A percentile compares a stretch with the other conserved stretches of the same genome.
Evolutionary conservation across 306 rosid genomes (phyloP).

Genomic region (Acmispon strigosus): DNA sequence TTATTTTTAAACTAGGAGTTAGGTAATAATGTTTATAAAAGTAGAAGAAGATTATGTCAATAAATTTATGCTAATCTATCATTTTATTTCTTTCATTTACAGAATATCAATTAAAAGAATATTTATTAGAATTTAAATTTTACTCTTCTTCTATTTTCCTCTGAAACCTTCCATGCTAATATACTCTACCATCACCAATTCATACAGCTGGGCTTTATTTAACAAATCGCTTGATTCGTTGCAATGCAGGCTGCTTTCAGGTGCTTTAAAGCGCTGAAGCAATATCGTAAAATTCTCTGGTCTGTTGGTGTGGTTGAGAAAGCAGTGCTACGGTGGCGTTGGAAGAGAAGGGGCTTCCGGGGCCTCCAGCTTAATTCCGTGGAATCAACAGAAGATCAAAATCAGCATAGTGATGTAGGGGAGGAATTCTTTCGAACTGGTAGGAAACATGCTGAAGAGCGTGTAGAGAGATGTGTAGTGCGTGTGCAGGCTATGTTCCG

Average conservation of each 20-base stretch:
- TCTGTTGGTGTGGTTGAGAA: conserved; percentile 89
- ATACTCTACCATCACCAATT: not conserved
- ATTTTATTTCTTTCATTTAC: too few relatives aligned
- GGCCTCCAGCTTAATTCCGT: conserved; percentile 57
- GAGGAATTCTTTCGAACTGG: conserved; percentile 74
- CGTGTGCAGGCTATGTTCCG: conserved; percentile 91
- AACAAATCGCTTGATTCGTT: not conserved
- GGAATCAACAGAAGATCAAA: conserved; percentile 24
- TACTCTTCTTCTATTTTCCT: too few relatives aligned
- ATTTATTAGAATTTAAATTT: too few relatives aligned
- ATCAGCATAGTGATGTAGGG: conserved; percentile 46
- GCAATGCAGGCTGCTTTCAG: conserved; percentile 78
- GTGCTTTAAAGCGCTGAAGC: conserved; percentile 68
- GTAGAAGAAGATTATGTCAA: too few relatives aligned
- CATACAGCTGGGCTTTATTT: not conserved
- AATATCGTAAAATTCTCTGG: conserved; percentile 81
- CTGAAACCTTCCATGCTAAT: too few relatives aligned
- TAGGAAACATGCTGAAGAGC: conserved; percentile 82
- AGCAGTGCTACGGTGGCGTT: conserved; percentile 87
- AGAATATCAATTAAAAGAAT: too few relatives aligned
- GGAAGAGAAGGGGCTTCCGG: conserved; percentile 83
- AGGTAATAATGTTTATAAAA: too few relatives aligned
- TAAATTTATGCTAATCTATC: too few relatives aligned
- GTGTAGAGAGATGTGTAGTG: conserved; percentile 65
- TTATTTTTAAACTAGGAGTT: too few relatives aligned